phyloP scores from a whole-genome alignment of 1,284 basidiomycete species.

The Naganishia sp. region DNA sequence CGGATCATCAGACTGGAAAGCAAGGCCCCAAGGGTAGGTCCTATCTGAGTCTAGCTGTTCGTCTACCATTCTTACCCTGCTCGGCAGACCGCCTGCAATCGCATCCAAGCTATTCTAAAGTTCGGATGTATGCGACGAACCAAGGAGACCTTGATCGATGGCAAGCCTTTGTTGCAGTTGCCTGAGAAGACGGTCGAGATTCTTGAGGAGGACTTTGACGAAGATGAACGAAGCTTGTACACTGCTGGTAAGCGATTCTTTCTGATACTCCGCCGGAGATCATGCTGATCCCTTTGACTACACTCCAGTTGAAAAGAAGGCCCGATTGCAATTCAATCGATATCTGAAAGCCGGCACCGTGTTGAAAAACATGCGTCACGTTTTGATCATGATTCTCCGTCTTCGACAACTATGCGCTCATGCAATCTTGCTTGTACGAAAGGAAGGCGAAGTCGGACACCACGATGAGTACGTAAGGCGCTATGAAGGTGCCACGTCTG shows the following conservation, averaged over 20 bases:
- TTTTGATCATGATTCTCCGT: conserved; percentile 49
- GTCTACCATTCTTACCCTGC: background rate
- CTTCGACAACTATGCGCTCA: conserved; percentile 38
- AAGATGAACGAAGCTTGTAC: conserved; percentile 52
- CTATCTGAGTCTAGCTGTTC: background rate
- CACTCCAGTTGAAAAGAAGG: conserved; percentile 43
- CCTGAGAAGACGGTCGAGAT: conserved; percentile 43
- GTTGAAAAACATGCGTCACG: conserved; percentile 43
- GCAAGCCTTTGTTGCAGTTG: conserved; percentile 45
- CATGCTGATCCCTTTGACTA: background rate
- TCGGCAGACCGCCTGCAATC: conserved; percentile 40
- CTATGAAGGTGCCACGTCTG: background rate
- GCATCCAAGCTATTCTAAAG: conserved; percentile 47
- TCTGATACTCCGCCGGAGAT: background rate
- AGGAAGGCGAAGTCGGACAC: conserved; percentile 33
- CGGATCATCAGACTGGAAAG: conserved; percentile 40
- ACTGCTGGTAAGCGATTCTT: conserved; percentile 33
- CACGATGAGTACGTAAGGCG: conserved; percentile 29
- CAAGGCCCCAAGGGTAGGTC: conserved; percentile 40
- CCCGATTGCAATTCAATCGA: conserved; percentile 48
- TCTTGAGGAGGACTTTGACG: conserved; percentile 38
- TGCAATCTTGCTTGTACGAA: conserved; percentile 39
- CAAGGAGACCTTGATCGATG: conserved; percentile 51
- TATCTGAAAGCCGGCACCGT: conserved; percentile 43
- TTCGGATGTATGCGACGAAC: conserved; percentile 39